phyloP scores from a whole-genome alignment of 2,329 filamentous ascomycete genomes.

The Ambrosiella cleistominuta region DNA sequence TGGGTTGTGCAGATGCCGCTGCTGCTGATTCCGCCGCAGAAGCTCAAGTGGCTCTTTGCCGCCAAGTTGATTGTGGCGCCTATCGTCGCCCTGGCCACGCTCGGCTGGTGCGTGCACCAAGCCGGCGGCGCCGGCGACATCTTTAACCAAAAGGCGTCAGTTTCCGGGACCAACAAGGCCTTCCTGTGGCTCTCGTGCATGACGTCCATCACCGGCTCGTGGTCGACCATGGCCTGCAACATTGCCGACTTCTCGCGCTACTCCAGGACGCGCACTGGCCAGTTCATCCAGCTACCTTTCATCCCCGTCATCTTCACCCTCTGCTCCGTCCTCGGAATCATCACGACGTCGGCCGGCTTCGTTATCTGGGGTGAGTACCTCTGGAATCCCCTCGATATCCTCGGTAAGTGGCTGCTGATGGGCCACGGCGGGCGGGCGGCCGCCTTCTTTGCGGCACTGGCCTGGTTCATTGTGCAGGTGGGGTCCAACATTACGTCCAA shows the following conservation, averaged over 20 bases:
- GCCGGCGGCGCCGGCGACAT: constrained; percentile 14
- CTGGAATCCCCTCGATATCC: constrained; percentile 32
- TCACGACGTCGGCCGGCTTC: constrained; percentile 28
- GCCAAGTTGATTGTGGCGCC: constrained; percentile 20
- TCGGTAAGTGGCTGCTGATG: constrained; percentile 23
- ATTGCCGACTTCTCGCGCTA: constrained; percentile 25
- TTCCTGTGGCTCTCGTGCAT: constrained; percentile 25
- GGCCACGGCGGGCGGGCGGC: constrained; percentile 18
- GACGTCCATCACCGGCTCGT: constrained; percentile 31
- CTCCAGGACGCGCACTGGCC: constrained; percentile 25
- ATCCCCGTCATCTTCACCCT: constrained; percentile 31
- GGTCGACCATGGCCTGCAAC: constrained; percentile 31
- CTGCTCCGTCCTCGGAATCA: constrained; percentile 29
- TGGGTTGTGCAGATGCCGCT: constrained; percentile 29
- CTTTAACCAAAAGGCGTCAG: constrained; percentile 12
- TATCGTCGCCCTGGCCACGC: constrained; percentile 14
- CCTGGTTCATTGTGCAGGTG: constrained; percentile 18
- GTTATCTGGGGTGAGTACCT: constrained; percentile 27
- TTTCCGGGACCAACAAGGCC: constrained; percentile 22
- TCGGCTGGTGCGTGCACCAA: constrained; percentile 23
- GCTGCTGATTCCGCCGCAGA: constrained; percentile 27
- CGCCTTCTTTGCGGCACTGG: constrained; percentile 18
- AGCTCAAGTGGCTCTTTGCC: constrained; percentile 26
- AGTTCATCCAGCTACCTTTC: constrained; percentile 29
- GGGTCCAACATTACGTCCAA: constrained; percentile 19